Evolutionary conservation across 73 alveolate species (phyloP).

Genomic region (Effrenium voratum): DNA sequence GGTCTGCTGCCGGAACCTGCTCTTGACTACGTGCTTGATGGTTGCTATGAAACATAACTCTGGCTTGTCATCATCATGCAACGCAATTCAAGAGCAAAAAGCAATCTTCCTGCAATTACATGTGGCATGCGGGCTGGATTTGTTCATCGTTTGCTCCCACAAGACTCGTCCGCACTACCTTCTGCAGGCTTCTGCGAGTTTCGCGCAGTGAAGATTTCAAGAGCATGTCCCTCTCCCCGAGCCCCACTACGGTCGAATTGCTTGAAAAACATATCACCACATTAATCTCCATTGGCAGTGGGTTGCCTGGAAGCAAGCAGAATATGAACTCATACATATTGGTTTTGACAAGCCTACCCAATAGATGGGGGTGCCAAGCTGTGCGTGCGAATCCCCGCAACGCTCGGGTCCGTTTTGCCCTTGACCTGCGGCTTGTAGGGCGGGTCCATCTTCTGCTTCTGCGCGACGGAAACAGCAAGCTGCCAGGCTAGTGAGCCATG

Average conservation of each 20-base stretch:
- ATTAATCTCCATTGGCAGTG: background rate
- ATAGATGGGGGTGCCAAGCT: background rate
- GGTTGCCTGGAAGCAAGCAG: background rate
- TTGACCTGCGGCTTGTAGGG: slow-evolving; percentile 89
- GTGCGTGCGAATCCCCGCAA: background rate
- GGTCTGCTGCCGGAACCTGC: too few species aligned
- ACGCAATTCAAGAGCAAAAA: too few species aligned
- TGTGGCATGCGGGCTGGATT: too few species aligned
- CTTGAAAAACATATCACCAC: background rate
- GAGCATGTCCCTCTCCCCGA: background rate
- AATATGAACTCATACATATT: too few species aligned
- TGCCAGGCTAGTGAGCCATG: background rate
- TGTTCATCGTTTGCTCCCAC: too few species aligned
- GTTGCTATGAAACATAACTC: too few species aligned
- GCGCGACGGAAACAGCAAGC: background rate
- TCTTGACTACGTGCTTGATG: too few species aligned
- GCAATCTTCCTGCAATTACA: too few species aligned
- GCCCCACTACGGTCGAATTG: background rate
- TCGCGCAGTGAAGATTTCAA: too few species aligned
- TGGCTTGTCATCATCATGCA: too few species aligned
- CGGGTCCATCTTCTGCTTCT: slow-evolving; percentile 70
- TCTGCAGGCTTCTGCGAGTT: too few species aligned
- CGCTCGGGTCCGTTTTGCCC: slow-evolving; percentile 69
- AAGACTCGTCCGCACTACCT: too few species aligned
- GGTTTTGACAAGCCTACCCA: background rate